Base-by-base conservation (phyloP, 768 basidiomycete species). In the Lentinula aciculospora region DNA sequence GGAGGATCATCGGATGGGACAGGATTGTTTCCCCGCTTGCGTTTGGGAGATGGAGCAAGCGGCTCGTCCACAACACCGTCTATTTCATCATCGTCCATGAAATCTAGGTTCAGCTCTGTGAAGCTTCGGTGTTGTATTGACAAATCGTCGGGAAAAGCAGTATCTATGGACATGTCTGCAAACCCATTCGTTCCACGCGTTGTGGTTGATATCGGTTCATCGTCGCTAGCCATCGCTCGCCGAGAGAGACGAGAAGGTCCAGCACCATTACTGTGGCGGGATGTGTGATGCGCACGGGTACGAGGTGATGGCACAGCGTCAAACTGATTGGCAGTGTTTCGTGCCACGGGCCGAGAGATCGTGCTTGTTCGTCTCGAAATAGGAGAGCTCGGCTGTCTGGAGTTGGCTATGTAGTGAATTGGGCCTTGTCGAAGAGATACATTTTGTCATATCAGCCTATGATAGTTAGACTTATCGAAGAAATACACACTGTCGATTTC, bases 261-360 rank as follows among this genome's bases (percentile, higher is more conserved):
- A 79, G 69, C 4, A 64, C 70, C 3, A 74, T 74, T 1, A 75
- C 75, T 3, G 74, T 68, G 9, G 71, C 75, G 2, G 72, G 69
- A 47, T 72, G 71, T 23, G 62, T 56, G 32, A 67, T 59, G 5
- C 9, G 28, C 46, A 27, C 69, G 68, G 6, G 71, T 68, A 6
- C 74, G 78, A 7, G 85, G 85, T 12, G 86, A 86, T 1, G 86
- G 86, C 0, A 86, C 74, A 47, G 76, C 68, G 68, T 87, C 85
- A 62, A 82, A 88, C 63, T 84, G 78, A 17, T 84, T 66, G n/a
- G 77, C 77, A 15, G 83, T 80, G 1, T 74, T 74, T 6, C 81
- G 82, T 58, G 73, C 65, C 37, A 81, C 68, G n/a, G 78, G 72
- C 3, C 83, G 78, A 21, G 77, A 74, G 12, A 76, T 75, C 3